Conservation (phyloP, 2,329 filamentous ascomycete species). For the Bertia moriformis region DNA sequence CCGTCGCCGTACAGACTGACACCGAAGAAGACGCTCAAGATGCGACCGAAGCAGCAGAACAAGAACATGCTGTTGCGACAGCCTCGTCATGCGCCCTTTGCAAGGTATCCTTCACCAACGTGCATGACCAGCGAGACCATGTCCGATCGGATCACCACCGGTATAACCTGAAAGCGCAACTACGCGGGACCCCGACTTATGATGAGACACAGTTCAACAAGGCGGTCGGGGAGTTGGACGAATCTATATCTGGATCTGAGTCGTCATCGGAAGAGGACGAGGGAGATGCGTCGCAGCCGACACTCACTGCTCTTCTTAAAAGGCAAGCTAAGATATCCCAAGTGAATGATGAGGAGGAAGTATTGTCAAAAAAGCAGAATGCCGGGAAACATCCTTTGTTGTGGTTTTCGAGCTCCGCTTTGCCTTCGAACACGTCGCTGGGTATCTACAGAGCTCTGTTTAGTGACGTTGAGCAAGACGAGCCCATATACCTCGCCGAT, state of each 20-base stretch:
- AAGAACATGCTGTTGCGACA: background rate
- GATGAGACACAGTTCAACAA: background rate
- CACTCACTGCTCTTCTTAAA: background rate
- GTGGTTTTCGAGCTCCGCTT: background rate
- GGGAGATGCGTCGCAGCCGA: background rate
- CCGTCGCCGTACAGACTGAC: background rate
- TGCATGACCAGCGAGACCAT: background rate
- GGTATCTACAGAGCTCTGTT: conserved; percentile 1
- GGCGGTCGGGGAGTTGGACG: background rate
- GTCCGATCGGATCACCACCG: conserved; percentile 1
- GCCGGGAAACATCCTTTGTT: background rate
- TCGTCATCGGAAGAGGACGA: background rate
- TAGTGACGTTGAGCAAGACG: background rate
- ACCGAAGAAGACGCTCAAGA: background rate
- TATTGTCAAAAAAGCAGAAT: background rate
- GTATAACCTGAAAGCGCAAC: background rate
- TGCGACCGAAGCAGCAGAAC: background rate
- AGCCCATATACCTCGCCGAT: background rate
- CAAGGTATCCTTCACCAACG: background rate
- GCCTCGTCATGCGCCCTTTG: background rate
- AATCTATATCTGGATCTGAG: conserved; percentile 1
- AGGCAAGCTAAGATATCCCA: background rate
- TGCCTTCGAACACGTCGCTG: background rate
- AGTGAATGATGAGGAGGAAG: background rate
- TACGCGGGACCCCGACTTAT: background rate